Evolutionary conservation across 1,139 yeast species (phyloP).

Genomic region (Yamadazyma kanchanaburiensis): DNA sequence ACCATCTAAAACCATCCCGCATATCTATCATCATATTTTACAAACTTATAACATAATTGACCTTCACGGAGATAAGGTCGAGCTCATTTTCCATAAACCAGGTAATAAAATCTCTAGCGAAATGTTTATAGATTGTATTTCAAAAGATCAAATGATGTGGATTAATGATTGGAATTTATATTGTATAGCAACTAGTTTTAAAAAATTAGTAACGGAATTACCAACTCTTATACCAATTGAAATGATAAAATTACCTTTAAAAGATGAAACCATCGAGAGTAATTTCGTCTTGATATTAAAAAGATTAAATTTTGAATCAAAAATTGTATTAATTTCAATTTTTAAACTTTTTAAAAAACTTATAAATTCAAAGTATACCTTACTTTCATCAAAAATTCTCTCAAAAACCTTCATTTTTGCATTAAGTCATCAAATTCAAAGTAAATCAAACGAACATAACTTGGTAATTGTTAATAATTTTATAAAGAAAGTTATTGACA

Average conservation of each 20-base stretch:
- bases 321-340: slow-evolving; percentile 9
- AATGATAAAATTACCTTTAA: slow-evolving; percentile 43
- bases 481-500: slow-evolving; percentile 44
- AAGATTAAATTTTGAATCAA: slow-evolving; percentile 7
- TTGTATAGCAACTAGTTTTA: slow-evolving; percentile 53
- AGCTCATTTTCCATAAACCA: slow-evolving; percentile 54
- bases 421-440: slow-evolving; percentile 49
- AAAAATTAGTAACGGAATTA: slow-evolving; percentile 44
- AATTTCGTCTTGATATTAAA: slow-evolving; percentile 20
- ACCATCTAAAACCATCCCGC: slow-evolving; percentile 2
- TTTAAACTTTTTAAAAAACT: slow-evolving; percentile 11
- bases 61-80: slow-evolving; percentile 41
- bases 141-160: slow-evolving; percentile 53
- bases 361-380: slow-evolving; percentile 27
- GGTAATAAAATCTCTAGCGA: slow-evolving; percentile 53
- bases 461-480: slow-evolving; percentile 49
- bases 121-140: slow-evolving; percentile 50
- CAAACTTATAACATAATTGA: slow-evolving; percentile 40
- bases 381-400: slow-evolving; percentile 43
- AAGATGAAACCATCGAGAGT: slow-evolving; percentile 37
- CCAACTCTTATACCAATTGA: slow-evolving; percentile 46
- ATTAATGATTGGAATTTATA: slow-evolving; percentile 63
- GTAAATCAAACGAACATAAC: slow-evolving; percentile 41
- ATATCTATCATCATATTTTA: slow-evolving; percentile 38
- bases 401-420: slow-evolving; percentile 50